Evolutionary conservation across 306 rosid genomes (phyloP).

Genomic region (Begonia peltatifolia): DNA sequence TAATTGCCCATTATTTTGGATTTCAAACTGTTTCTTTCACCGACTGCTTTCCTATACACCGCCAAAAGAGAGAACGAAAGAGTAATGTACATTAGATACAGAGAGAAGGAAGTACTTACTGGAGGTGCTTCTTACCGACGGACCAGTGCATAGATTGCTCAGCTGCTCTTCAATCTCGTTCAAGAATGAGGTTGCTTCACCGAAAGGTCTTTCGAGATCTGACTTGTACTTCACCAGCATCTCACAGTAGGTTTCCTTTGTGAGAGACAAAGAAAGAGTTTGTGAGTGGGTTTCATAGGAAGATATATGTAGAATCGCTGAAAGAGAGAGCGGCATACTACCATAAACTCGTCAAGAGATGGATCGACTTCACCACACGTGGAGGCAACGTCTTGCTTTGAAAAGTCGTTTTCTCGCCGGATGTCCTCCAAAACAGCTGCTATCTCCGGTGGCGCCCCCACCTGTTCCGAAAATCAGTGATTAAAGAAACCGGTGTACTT

Average conservation of each 20-base stretch:
- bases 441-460: slow-evolving; percentile 93
- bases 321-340: slow-evolving; percentile 26
- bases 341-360: slow-evolving; percentile 98
- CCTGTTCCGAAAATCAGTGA: slow-evolving; percentile 19
- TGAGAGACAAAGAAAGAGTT: background rate
- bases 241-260: slow-evolving; percentile 77
- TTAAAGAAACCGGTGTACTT: no score
- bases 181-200: slow-evolving; percentile 85
- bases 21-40: no score
- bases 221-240: slow-evolving; percentile 72
- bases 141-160: slow-evolving; percentile 52
- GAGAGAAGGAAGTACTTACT: slow-evolving; percentile 31
- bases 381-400: slow-evolving; percentile 45
- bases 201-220: slow-evolving; percentile 78
- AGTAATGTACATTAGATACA: background rate
- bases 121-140: slow-evolving; percentile 41
- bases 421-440: slow-evolving; percentile 66
- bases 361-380: slow-evolving; percentile 95
- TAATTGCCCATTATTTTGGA: no score
- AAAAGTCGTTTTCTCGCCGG: slow-evolving; percentile 49
- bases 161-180: slow-evolving; percentile 79
- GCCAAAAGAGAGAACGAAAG: no score
- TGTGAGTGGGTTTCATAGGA: no score
- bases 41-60: no score
- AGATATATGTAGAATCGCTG: background rate